Conservation (phyloP, 139 green algal genomes). For the Closterium sp. region DNA sequence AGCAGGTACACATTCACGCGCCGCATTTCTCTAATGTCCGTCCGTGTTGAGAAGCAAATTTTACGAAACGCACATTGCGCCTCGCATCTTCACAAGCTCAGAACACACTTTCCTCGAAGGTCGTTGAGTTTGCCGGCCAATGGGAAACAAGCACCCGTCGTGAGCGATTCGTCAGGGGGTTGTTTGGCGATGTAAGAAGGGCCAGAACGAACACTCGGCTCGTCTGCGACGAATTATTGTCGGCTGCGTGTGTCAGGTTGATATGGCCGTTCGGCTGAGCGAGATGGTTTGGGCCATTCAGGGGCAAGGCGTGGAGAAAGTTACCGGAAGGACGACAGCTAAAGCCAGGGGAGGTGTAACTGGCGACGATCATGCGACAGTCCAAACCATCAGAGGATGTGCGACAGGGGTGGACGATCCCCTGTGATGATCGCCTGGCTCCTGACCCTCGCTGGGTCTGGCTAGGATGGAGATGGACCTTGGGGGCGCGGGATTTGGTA, state of each 20-base stretch:
- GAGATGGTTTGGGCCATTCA: not conserved
- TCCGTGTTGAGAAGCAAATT: not conserved
- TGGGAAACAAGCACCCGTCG: not conserved
- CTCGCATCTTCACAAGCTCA: not conserved
- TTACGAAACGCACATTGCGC: not conserved
- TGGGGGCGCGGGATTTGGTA: no score
- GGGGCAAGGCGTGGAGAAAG: not conserved
- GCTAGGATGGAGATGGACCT: no score
- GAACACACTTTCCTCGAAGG: not conserved
- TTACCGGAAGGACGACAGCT: not conserved
- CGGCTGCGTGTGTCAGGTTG: not conserved
- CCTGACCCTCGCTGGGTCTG: no score
- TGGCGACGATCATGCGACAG: not conserved
- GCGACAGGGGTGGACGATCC: no score
- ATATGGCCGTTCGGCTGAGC: not conserved
- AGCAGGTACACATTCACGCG: not conserved
- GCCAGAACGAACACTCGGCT: not conserved
- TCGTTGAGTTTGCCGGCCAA: not conserved
- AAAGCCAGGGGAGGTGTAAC: not conserved
- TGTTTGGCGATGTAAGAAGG: not conserved
- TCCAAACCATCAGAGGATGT: no score
- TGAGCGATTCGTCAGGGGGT: not conserved
- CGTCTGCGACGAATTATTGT: not conserved
- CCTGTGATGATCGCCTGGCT: no score
- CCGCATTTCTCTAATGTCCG: not conserved